These are phyloP conservation scores for Penicillium pulvis DNA, from an alignment of 495 filamentous ascomycete genomes.

Conservation along the genomic window DNA sequence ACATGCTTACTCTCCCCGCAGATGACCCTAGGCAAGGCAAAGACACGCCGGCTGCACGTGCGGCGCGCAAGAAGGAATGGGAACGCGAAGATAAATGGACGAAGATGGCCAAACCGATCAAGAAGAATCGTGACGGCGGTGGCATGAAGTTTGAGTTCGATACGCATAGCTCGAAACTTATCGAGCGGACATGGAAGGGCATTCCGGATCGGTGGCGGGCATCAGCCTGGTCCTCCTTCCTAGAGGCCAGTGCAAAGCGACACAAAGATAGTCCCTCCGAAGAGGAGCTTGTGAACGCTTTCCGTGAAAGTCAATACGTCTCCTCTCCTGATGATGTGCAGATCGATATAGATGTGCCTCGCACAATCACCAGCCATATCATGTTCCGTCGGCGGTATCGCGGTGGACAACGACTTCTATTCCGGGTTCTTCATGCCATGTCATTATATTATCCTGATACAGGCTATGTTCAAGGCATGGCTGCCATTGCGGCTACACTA, in stretches of 20 bases:
- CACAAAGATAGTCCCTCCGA: conserved; percentile 62
- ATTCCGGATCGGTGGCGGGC: conserved; percentile 95
- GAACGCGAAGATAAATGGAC: conserved; percentile 91
- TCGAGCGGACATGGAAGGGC: conserved; percentile 94
- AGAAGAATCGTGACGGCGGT: conserved; percentile 60
- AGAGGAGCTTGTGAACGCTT: conserved; percentile 68
- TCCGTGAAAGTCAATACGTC: conserved; percentile 67
- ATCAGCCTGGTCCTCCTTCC: conserved; percentile 93
- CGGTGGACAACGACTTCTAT: conserved; percentile 86
- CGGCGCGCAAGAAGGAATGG: conserved; percentile 76
- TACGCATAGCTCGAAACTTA: conserved; percentile 77
- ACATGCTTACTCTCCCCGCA: conserved; percentile 83
- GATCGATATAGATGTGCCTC: conserved; percentile 95
- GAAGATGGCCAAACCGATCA: conserved; percentile 83
- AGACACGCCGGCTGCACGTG: conserved; percentile 56
- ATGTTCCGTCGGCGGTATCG: conserved; percentile 96
- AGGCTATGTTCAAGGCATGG: conserved; percentile 99
- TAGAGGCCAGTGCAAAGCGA: conserved; percentile 76
- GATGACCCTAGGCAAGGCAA: conserved; percentile 59
- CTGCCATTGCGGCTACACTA: conserved; percentile 86
- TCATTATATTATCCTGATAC: conserved; percentile 88
- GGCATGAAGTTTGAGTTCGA: conserved; percentile 94
- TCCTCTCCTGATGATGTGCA: conserved; percentile 90
- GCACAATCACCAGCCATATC: conserved; percentile 93
- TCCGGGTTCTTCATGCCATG: conserved; percentile 88